Evolutionary conservation across 2,329 filamentous ascomycete species (phyloP), one percentile per base, ranked within the genome.

Genomic region (Botrytis fabae): DNA sequence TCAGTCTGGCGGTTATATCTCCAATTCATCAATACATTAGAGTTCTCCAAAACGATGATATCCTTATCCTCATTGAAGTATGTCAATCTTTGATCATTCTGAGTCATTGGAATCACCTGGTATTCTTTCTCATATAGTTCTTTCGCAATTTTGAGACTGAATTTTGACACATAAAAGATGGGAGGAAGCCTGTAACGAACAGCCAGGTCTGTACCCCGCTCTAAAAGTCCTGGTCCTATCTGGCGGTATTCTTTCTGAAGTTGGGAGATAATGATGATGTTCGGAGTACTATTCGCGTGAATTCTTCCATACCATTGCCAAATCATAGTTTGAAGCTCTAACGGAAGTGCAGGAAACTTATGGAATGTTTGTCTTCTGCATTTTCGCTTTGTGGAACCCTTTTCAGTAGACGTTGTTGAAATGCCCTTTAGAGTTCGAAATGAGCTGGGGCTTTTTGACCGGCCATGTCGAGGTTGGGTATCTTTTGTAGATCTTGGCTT

Each of bases 241-340:
- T 6, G 8, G 38, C 38, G 38, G 38, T 38, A 1, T 38, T 38
- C 7, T 44, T 44, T 44, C 12, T 44, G 3, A 44, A 14, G 42
- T 14, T 12, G 32, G n/a, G 16, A 54, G 2, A 68, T 28, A 12
- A 28, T 40, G 35, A 68, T 68, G 14, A 68, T 9, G 4, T 68
- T 68, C 25, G 64, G 46, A 28, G 16, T 54, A 40, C 32, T 68
- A 3, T 20, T 10, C 40, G 64, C 64, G 9, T 40, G 35, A 2
- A 68, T 42, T 22, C 46, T 54, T 28, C 64, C 64, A 40, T 68
- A 68, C 64, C 64, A 68, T n/a, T 54, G 5, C 64, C 64, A 68
- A 28, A 68, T 68, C 2, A 22, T 18, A 4, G 20, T 8, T 25
- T 68, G 46, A 22, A 68, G 8, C 35, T 68, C 64, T 6, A 40